Conservation (phyloP, 1,284 basidiomycete species). For the Kwoniella shivajii region DNA sequence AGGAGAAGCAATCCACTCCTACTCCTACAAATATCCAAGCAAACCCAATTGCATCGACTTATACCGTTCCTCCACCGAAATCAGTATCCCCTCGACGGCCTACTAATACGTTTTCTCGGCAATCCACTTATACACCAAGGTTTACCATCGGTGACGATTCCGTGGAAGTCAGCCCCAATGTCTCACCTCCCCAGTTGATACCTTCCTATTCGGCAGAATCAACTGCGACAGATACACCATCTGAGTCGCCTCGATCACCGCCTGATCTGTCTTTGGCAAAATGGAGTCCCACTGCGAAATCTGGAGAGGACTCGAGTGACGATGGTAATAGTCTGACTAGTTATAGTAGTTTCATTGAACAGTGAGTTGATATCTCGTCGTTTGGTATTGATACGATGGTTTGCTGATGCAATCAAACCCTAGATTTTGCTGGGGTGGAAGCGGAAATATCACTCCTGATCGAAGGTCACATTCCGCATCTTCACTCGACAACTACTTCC, state of each 20-base stretch:
- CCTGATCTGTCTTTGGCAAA: slow-evolving; percentile 32
- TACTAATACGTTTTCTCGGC: slow-evolving; percentile 6
- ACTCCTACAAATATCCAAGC: background rate
- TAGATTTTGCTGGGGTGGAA: slow-evolving; percentile 52
- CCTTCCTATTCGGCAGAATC: slow-evolving; percentile 21
- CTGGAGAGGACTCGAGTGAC: slow-evolving; percentile 12
- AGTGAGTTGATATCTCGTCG: slow-evolving; percentile 37
- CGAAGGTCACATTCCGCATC: slow-evolving; percentile 42
- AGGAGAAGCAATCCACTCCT: slow-evolving; percentile 12
- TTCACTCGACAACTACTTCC: slow-evolving; percentile 47
- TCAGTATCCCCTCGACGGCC: slow-evolving; percentile 17
- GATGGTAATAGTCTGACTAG: slow-evolving; percentile 34
- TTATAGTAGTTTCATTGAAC: slow-evolving; percentile 52
- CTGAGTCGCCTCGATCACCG: slow-evolving; percentile 44
- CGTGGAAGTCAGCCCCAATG: slow-evolving; percentile 14
- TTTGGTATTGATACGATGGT: background rate
- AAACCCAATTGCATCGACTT: background rate
- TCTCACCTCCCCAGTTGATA: slow-evolving; percentile 38
- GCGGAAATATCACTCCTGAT: slow-evolving; percentile 2
- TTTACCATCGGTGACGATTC: slow-evolving; percentile 17
- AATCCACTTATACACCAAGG: slow-evolving; percentile 21
- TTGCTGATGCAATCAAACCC: background rate
- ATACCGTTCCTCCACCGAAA: slow-evolving; percentile 7
- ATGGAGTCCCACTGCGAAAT: slow-evolving; percentile 30
- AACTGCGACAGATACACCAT: slow-evolving; percentile 30